Conservation (phyloP, 1,284 basidiomycete genomes). For the Trichosporon asahii region DNA sequence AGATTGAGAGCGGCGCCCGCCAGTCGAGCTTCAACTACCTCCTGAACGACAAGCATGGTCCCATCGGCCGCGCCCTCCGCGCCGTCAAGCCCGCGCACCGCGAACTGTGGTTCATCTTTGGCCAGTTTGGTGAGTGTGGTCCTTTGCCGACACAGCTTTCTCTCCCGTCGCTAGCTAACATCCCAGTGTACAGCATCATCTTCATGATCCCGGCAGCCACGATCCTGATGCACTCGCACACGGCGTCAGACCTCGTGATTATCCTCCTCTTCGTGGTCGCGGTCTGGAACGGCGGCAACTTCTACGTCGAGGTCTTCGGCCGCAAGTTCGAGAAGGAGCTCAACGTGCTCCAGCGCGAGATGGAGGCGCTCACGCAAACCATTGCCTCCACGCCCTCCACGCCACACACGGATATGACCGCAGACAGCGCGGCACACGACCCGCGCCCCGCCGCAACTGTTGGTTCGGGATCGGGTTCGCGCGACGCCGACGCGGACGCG, state of each 20-base stretch:
- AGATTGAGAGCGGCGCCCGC: constrained; percentile 80
- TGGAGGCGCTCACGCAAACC: constrained; percentile 33
- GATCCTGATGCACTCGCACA: constrained; percentile 68
- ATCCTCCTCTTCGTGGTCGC: constrained; percentile 73
- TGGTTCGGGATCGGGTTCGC: too few relatives aligned
- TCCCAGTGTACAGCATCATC: constrained; percentile 74
- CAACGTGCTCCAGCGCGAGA: constrained; percentile 78
- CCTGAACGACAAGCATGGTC: constrained; percentile 76
- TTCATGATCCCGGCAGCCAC: constrained; percentile 78
- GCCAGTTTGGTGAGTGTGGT: constrained; percentile 69
- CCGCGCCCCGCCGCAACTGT: background rate
- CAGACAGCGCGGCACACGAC: constrained; percentile 4
- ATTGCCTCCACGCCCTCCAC: constrained; percentile 26
- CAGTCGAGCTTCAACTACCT: constrained; percentile 81
- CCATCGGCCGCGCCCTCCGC: constrained; percentile 68
- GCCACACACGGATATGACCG: constrained; percentile 17
- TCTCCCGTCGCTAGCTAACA: constrained; percentile 13
- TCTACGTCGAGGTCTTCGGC: constrained; percentile 91
- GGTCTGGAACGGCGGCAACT: constrained; percentile 57
- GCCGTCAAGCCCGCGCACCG: constrained; percentile 62
- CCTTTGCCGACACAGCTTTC: background rate
- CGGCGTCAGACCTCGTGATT: constrained; percentile 72
- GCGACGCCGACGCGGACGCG: too few relatives aligned
- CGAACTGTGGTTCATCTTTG: constrained; percentile 72
- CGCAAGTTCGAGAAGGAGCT: constrained; percentile 92